These are phyloP conservation scores for Platanus orientalis DNA, from an alignment of 164 flowering plant genomes.

Conservation along the genomic window DNA sequence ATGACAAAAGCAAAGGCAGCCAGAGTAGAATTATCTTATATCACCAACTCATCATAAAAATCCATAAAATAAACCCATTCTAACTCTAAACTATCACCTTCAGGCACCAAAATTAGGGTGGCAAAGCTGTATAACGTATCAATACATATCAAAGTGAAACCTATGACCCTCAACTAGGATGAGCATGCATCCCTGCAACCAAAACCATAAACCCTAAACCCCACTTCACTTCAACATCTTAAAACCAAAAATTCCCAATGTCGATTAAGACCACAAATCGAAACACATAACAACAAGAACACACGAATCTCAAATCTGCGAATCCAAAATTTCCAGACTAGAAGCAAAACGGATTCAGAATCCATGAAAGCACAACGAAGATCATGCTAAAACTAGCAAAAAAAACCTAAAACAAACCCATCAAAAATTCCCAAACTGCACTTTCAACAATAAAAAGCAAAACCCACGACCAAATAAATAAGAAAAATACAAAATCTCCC, in stretches of 20 bases:
- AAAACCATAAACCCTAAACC: neutral
- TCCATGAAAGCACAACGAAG: neutral
- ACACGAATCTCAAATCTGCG: neutral
- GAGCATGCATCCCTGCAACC: neutral
- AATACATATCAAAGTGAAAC: neutral
- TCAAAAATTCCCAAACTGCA: neutral
- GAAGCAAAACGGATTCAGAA: neutral
- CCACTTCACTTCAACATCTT: neutral
- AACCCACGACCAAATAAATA: neutral
- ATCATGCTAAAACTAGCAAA: neutral
- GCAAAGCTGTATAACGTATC: no score
- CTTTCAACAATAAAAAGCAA: neutral
- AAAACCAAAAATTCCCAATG: neutral
- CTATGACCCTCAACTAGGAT: neutral
- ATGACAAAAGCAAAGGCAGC: neutral
- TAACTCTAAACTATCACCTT: no score
- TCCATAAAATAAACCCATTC: neutral
- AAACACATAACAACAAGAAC: constrained; percentile 2
- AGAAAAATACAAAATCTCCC: neutral
- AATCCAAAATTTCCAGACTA: neutral
- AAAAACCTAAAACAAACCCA: neutral
- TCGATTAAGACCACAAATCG: neutral
- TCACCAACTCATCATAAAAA: neutral
- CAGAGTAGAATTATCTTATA: neutral
- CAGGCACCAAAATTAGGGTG: neutral